Conservation (phyloP, 495 filamentous ascomycete genomes). For the Aspergillus kassunensis region DNA sequence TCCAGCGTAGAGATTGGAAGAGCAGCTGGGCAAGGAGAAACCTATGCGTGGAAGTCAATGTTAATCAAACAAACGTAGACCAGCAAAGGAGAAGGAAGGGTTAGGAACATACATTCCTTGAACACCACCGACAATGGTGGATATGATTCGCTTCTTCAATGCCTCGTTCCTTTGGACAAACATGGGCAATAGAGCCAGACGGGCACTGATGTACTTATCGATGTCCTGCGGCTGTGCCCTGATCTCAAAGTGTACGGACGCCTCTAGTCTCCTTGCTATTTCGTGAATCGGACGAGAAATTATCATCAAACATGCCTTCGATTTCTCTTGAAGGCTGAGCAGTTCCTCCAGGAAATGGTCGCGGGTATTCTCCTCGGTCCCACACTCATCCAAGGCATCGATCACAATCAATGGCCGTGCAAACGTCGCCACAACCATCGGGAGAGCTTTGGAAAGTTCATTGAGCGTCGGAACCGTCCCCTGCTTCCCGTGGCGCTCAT, state of each 20-base stretch:
- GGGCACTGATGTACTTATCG: conserved; percentile 21
- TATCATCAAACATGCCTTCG: conserved; percentile 15
- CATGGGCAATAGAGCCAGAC: conserved; percentile 2
- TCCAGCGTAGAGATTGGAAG: conserved; percentile 39
- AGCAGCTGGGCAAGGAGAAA: conserved; percentile 54
- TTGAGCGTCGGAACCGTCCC: conserved; percentile 25
- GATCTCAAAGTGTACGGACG: conserved; percentile 19
- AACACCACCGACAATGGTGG: conserved; percentile 21
- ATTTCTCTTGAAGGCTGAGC: neutral
- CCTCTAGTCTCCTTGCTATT: conserved; percentile 13
- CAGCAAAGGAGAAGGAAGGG: neutral
- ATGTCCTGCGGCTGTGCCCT: conserved; percentile 26
- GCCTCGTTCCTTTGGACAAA: neutral
- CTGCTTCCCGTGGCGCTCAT: neutral
- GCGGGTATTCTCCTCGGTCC: conserved; percentile 1
- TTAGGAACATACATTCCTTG: conserved; percentile 42
- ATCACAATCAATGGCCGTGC: conserved; percentile 34
- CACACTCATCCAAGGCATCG: conserved; percentile 40
- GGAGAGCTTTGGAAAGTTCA: conserved; percentile 22
- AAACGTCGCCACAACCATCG: conserved; percentile 18
- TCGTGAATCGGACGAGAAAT: conserved; percentile 25
- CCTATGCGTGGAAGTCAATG: conserved; percentile 29
- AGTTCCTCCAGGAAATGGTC: conserved; percentile 3
- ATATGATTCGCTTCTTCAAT: conserved; percentile 29
- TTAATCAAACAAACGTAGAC: neutral